These are phyloP conservation scores for Apiotrichum veenhuisii DNA, from an alignment of 1,284 basidiomycete genomes.

Conservation along the genomic window DNA sequence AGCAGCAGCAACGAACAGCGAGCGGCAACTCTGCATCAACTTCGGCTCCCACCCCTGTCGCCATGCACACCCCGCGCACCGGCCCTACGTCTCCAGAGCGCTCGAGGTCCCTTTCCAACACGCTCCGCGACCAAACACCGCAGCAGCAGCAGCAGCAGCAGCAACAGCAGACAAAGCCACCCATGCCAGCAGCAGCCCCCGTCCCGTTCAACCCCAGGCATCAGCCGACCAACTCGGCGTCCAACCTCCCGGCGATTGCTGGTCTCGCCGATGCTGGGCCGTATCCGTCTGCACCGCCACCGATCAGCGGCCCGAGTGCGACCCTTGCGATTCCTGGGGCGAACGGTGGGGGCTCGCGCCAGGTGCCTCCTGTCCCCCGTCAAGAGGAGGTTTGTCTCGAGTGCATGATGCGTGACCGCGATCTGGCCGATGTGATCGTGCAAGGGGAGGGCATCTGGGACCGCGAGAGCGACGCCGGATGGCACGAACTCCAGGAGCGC, in stretches of 20 bases:
- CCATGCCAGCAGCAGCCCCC: conserved; percentile 5
- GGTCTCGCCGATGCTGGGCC: conserved; percentile 44
- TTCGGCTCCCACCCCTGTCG: background rate
- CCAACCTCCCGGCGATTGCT: conserved; percentile 37
- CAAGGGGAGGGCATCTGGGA: conserved; percentile 84
- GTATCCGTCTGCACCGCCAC: conserved; percentile 24
- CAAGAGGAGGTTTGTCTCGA: conserved; percentile 81
- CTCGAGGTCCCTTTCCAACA: background rate
- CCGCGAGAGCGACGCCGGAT: conserved; percentile 77
- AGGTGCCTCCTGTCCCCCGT: conserved; percentile 1
- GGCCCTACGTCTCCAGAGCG: background rate
- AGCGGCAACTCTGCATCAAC: background rate
- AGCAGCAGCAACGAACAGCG: background rate
- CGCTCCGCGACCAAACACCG: background rate
- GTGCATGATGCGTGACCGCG: conserved; percentile 98
- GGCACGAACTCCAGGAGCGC: conserved; percentile 68
- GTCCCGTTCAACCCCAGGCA: conserved; percentile 15
- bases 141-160: background rate
- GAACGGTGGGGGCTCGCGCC: background rate
- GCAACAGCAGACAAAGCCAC: conserved; percentile 2
- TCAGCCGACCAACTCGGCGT: conserved; percentile 37
- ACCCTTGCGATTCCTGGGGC: conserved; percentile 2
- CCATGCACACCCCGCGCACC: background rate
- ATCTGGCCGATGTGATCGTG: conserved; percentile 94
- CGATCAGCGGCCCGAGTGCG: background rate